Evolutionary conservation across 257 asterid genomes (phyloP).

Genomic region (Phtheirospermum japonicum): DNA sequence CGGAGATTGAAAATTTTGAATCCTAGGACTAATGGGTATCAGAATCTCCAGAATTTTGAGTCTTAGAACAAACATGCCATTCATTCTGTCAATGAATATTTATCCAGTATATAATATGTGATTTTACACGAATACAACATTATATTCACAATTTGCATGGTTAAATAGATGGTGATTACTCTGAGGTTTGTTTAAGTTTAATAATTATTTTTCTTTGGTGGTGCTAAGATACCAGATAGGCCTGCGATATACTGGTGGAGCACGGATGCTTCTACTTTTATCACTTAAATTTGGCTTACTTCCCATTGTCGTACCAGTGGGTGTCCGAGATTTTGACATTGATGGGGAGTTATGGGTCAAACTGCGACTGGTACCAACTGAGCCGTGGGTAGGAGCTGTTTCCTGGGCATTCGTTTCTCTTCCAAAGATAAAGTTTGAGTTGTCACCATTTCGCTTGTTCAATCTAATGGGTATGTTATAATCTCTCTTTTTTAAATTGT

Average conservation of each 20-base stretch:
- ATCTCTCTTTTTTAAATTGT: background rate
- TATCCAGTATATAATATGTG: conserved; percentile 10
- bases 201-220: conserved; percentile 17
- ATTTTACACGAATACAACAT: background rate
- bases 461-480: conserved; percentile 82
- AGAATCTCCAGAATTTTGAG: no score
- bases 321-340: conserved; percentile 86
- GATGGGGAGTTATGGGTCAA: conserved; percentile 99
- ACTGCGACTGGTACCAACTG: conserved; percentile 77
- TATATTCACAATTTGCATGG: conserved; percentile 5
- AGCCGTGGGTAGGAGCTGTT: conserved; percentile 99
- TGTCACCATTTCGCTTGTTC: conserved; percentile 94
- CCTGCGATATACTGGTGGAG: conserved; percentile 69
- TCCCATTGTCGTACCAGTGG: conserved; percentile 87
- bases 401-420: conserved; percentile 99
- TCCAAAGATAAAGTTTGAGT: conserved; percentile 89
- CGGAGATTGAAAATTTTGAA: no score
- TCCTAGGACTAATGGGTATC: no score
- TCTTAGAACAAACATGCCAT: no score
- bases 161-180: background rate
- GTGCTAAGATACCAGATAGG: conserved; percentile 61
- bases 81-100: conserved; percentile 5
- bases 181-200: background rate
- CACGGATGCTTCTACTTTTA: conserved; percentile 86
- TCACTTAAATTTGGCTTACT: conserved; percentile 76